Percentiles rank a stretch among this genome's conserved stretches.
Conservation (phyloP, 331 rosid species). For the Malus hybrid region DNA sequence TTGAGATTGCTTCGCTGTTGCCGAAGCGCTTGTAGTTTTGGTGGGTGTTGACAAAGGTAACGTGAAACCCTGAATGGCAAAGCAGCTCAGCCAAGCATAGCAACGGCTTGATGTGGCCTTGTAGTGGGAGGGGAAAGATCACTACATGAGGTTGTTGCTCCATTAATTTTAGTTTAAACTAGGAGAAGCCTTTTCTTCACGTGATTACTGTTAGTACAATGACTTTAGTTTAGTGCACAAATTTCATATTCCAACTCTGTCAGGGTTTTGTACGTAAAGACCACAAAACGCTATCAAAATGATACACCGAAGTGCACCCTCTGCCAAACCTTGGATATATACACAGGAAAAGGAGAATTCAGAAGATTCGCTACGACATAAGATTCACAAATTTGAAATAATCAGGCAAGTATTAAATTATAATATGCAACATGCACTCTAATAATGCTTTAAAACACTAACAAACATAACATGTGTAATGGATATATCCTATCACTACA, state of each 20-base stretch:
- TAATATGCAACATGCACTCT: background rate
- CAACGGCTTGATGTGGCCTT: slow-evolving; percentile 16
- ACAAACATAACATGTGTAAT: background rate
- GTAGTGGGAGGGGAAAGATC: slow-evolving; percentile 1
- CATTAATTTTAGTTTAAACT: background rate
- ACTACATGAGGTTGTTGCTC: background rate
- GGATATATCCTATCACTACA: background rate
- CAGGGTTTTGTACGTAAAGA: slow-evolving; percentile 59
- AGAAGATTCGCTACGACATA: slow-evolving; percentile 12
- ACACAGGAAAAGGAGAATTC: slow-evolving; percentile 50
- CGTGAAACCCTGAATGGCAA: slow-evolving; percentile 10
- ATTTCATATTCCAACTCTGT: slow-evolving; percentile 7
- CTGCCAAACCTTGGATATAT: slow-evolving; percentile 85
- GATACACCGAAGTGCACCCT: slow-evolving; percentile 67
- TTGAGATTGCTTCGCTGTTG: background rate
- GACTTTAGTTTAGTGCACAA: no score
- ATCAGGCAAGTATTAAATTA: background rate
- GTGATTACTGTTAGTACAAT: no score
- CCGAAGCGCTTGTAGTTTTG: slow-evolving; percentile 18
- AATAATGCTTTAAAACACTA: background rate
- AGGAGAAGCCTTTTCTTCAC: no score
- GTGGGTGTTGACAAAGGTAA: slow-evolving; percentile 26
- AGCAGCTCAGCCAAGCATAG: slow-evolving; percentile 19
- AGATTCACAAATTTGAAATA: background rate
- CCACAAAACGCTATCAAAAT: slow-evolving; percentile 87